These are phyloP conservation scores for Candida krabiensis DNA, from an alignment of 805 yeast species.

Conservation along the genomic window DNA sequence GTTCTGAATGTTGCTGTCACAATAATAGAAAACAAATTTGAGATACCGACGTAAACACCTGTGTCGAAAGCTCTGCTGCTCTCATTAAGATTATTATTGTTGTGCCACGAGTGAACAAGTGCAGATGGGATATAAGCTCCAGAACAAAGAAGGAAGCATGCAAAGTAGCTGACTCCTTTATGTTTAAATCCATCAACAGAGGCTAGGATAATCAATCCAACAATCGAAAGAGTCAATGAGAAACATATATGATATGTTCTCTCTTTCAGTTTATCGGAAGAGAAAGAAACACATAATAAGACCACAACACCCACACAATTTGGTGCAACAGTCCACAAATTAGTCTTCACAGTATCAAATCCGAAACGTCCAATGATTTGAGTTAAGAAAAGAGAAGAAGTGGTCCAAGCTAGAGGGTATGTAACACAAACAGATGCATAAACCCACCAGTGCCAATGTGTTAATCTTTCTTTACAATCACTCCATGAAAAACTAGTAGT, in stretches of 20 bases:
- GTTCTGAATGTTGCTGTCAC: constrained; percentile 36
- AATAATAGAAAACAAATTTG: constrained; percentile 35
- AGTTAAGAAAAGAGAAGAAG: constrained; percentile 18
- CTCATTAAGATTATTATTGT: constrained; percentile 18
- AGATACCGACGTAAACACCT: constrained; percentile 30
- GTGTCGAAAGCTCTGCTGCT: constrained; percentile 16
- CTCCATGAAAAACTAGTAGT: constrained; percentile 11
- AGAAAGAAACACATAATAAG: constrained; percentile 5
- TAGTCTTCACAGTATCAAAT: constrained; percentile 15
- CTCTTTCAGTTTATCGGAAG: constrained; percentile 15
- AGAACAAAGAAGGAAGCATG: constrained; percentile 18
- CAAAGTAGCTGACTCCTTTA: constrained; percentile 19
- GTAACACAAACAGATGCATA: constrained; percentile 15
- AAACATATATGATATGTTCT: constrained; percentile 17
- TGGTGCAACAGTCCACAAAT: constrained; percentile 21
- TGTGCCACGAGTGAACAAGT: constrained; percentile 21
- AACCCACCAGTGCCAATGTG: constrained; percentile 15
- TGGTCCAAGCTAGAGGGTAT: constrained; percentile 16
- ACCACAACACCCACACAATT: constrained; percentile 18
- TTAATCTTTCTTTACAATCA: constrained; percentile 5
- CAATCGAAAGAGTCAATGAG: constrained; percentile 11
- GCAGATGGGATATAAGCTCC: constrained; percentile 21
- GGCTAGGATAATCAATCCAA: constrained; percentile 16
- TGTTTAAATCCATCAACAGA: constrained; percentile 12
- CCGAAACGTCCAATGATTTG: constrained; percentile 17